Base-by-base conservation (phyloP, 108 stramenopile genomes). In the Nitzschia sp. region DNA sequence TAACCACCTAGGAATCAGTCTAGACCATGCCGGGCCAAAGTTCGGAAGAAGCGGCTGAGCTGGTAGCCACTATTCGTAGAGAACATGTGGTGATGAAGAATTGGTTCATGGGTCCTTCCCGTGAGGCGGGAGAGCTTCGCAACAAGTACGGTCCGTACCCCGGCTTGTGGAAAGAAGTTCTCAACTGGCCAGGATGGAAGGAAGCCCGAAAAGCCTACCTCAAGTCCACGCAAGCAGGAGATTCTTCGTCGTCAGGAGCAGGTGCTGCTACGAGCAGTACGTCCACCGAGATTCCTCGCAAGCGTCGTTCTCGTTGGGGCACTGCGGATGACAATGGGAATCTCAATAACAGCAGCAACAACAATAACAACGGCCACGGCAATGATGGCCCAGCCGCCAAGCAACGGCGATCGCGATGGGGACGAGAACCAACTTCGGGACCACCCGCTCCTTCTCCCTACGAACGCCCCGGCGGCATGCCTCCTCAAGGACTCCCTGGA, bases 161-260 rank as follows among this genome's bases (percentile, higher is more conserved):
- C 34, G 61, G 71, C 17, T 80, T 93, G 41, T 90, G 87, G 87
- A 85, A 86, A 65, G 92, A 93, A 80, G 82, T 93, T 22, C 48
- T 90, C 53, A 85, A 83, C 57, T 93, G 92, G 92, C 78, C 67
- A 5, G 92, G 92, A 53, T 93, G 92, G 92, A 90, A 86, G 74
- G 89, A 90, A 46, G 80, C 84, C 25, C 63, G 88, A 19, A 75
- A 78, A 51, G 80, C 78, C 15, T 87, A 82, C 68, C 51, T 87
- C 48, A 73, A 77, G 63, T 63, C 46, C 20, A 57, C 57, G 7
- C 75, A 77, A 53, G 68, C 34, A 3, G 64, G 59, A 52, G 59
- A 55, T 0, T 50, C 19, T 20, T 37, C 26, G 20, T 10, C 19
- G 7, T 12, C 19, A 21, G 11, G 22, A n/a, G 22, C 48, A n/a